Conservation (phyloP, 2,329 filamentous ascomycete species). For the Botryotinia convoluta region DNA sequence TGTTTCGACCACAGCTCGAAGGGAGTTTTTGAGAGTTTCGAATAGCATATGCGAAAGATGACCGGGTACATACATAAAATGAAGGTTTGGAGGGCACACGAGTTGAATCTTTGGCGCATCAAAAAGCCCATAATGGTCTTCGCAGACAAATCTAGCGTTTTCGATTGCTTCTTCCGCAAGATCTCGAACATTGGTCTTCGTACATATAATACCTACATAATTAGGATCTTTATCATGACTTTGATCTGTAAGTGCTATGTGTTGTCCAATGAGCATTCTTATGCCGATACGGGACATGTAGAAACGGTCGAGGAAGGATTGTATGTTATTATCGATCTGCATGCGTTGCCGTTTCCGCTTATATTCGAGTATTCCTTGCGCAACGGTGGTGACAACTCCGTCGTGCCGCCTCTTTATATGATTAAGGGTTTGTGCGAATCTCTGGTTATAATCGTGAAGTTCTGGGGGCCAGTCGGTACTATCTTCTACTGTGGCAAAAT, state of each 20-base stretch:
- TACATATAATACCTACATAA: conserved; percentile 98
- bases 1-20: conserved; percentile 92
- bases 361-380: conserved; percentile 96
- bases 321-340: conserved; percentile 97
- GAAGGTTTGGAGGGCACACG: conserved; percentile 87
- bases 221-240: conserved; percentile 83
- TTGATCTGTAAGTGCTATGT: conserved; percentile 95
- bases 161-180: conserved; percentile 96
- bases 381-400: conserved; percentile 95
- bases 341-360: conserved; percentile 94
- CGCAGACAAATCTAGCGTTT: conserved; percentile 97
- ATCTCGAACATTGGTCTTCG: conserved; percentile 93
- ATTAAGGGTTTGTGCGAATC: conserved; percentile 84
- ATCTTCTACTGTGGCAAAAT: conserved; percentile 92
- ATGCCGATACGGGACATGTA: conserved; percentile 99
- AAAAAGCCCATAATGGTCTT: conserved; percentile 97
- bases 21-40: conserved; percentile 96
- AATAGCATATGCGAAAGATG: conserved; percentile 99
- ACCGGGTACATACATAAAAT: conserved; percentile 99
- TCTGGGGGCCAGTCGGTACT: conserved; percentile 88
- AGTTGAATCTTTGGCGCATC: conserved; percentile 96
- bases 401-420: conserved; percentile 96
- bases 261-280: conserved; percentile 97
- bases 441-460: conserved; percentile 88
- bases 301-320: conserved; percentile 96